Conservation (phyloP, 495 filamentous ascomycete species). For the Xylaria telfairii region DNA sequence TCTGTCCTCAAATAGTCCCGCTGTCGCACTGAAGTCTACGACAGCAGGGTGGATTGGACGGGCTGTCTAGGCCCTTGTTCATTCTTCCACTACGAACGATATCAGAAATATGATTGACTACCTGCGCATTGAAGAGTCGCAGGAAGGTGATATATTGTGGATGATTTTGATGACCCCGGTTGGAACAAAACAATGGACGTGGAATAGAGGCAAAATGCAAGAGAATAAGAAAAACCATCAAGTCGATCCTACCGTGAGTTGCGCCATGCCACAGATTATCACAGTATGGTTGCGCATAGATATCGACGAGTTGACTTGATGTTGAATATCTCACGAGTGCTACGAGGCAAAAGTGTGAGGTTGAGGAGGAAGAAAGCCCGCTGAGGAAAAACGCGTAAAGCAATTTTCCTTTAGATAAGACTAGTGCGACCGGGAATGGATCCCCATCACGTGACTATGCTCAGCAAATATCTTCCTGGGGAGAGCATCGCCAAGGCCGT, state of each 20-base stretch:
- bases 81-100: slow-evolving; percentile 66
- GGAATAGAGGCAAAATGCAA: not conserved
- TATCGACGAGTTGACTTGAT: not conserved
- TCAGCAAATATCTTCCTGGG: slow-evolving; percentile 17
- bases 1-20: slow-evolving; percentile 67
- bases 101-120: slow-evolving; percentile 55
- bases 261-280: not conserved
- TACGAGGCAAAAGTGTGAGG: not conserved
- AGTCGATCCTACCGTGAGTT: slow-evolving; percentile 3
- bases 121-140: slow-evolving; percentile 56
- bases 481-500: not conserved
- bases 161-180: slow-evolving; percentile 10
- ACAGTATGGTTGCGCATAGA: not conserved
- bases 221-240: not conserved
- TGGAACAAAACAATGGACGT: not conserved
- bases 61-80: slow-evolving; percentile 66
- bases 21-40: slow-evolving; percentile 54
- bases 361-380: not conserved
- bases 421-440: slow-evolving; percentile 1
- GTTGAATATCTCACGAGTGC: not conserved
- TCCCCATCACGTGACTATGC: slow-evolving; percentile 20
- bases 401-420: slow-evolving; percentile 12
- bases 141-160: slow-evolving; percentile 66
- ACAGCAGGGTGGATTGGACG: slow-evolving; percentile 67
- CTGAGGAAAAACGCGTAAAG: not conserved